These are phyloP conservation scores for Asclepias syriaca DNA, from an alignment of 257 asterid species.

Conservation along the genomic window DNA sequence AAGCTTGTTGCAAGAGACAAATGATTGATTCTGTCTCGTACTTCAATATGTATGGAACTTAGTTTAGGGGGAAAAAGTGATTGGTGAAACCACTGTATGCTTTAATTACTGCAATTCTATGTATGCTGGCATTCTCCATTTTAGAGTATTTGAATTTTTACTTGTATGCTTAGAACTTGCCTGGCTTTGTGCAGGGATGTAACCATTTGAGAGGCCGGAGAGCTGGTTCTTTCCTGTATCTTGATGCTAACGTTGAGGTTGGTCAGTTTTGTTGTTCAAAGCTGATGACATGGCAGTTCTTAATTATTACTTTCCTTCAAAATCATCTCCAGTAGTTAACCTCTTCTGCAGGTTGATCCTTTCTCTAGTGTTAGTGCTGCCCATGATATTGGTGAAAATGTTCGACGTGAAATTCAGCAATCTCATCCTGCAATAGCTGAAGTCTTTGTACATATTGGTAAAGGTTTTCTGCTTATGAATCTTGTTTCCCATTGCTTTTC, in stretches of 20 bases:
- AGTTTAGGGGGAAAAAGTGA: neutral
- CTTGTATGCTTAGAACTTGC: constrained; percentile 6
- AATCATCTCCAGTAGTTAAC: neutral
- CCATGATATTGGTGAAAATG: constrained; percentile 80
- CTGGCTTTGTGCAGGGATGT: constrained; percentile 61
- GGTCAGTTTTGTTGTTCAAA: constrained; percentile 8
- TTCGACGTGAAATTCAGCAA: constrained; percentile 60
- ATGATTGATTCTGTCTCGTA: neutral
- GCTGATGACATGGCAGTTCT: neutral
- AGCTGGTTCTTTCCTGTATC: constrained; percentile 88
- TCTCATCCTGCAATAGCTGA: constrained; percentile 83
- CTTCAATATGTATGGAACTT: neutral
- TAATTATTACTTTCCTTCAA: neutral
- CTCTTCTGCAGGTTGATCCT: constrained; percentile 69
- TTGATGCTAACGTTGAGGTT: constrained; percentile 90
- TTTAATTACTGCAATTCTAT: neutral
- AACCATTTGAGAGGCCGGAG: constrained; percentile 86
- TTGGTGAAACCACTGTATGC: neutral
- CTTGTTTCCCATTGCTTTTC: neutral
- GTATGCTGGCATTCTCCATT: neutral
- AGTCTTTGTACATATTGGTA: constrained; percentile 92
- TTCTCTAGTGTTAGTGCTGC: constrained; percentile 96
- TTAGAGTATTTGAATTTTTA: neutral
- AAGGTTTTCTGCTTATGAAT: neutral
- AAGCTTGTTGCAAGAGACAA: neutral